Evolutionary conservation across 2,329 filamentous ascomycete species (phyloP).

Genomic region (Nannizziopsis barbatae): DNA sequence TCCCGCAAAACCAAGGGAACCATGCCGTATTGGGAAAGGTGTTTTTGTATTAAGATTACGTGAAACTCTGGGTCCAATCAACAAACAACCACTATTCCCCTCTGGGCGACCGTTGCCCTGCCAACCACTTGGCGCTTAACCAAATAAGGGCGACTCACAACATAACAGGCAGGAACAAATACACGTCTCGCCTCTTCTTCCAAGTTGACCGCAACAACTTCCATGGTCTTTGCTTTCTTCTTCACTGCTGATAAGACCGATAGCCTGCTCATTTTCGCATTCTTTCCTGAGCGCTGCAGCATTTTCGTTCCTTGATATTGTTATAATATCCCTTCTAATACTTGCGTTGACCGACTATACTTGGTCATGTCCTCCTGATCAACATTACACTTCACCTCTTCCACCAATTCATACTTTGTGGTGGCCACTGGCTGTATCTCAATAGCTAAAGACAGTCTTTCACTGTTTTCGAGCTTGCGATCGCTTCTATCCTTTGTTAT

Average conservation of each 20-base stretch:
- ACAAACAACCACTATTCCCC: neutral
- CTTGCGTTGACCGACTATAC: neutral
- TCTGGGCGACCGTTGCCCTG: constrained; percentile 26
- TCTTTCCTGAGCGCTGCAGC: neutral
- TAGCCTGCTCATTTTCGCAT: neutral
- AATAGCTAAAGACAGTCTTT: neutral
- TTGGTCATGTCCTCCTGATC: constrained; percentile 6
- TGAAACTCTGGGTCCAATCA: neutral
- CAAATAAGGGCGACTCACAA: constrained; percentile 26
- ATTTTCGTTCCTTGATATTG: neutral
- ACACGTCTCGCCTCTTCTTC: neutral
- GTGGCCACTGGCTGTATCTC: neutral
- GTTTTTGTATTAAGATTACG: neutral
- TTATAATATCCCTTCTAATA: constrained; percentile 1
- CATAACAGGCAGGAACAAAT: constrained; percentile 26
- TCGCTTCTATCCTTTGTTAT: neutral
- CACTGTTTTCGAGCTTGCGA: neutral
- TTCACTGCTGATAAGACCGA: neutral
- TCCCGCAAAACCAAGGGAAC: neutral
- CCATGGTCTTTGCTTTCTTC: neutral
- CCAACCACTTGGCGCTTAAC: constrained; percentile 27
- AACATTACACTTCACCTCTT: neutral
- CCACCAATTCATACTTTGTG: neutral
- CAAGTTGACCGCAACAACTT: constrained; percentile 1
- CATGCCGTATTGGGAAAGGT: neutral